These are phyloP conservation scores for Multifurca ochricompacta DNA, from an alignment of 768 basidiomycete species.

Conservation along the genomic window DNA sequence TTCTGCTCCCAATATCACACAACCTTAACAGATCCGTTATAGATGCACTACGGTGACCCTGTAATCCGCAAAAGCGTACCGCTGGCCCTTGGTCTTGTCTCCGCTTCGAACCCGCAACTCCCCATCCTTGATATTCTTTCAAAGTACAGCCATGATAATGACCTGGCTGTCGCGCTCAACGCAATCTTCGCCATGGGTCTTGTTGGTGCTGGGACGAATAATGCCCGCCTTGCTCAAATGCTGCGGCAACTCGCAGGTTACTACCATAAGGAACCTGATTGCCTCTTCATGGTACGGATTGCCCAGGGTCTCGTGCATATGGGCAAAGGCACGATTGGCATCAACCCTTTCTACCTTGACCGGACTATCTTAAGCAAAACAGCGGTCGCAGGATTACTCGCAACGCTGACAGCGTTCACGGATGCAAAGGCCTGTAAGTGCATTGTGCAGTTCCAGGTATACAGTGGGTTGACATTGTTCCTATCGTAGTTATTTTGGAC, in stretches of 20 bases:
- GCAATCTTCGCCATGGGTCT: slow-evolving; percentile 99
- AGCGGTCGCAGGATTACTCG: slow-evolving; percentile 83
- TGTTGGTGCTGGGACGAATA: slow-evolving; percentile 97
- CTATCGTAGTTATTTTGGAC: slow-evolving; percentile 70
- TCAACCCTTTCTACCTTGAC: slow-evolving; percentile 96
- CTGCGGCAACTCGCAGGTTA: slow-evolving; percentile 94
- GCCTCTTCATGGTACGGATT: slow-evolving; percentile 91
- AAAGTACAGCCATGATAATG: slow-evolving; percentile 98
- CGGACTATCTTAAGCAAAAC: slow-evolving; percentile 83
- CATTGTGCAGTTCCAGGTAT: neutral
- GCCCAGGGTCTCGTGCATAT: slow-evolving; percentile 97
- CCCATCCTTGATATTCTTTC: slow-evolving; percentile 94
- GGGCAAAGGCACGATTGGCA: slow-evolving; percentile 97
- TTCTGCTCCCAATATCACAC: slow-evolving; percentile 19
- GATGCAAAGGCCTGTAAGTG: slow-evolving; percentile 88
- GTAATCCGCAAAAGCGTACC: slow-evolving; percentile 88
- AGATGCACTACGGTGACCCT: slow-evolving; percentile 99
- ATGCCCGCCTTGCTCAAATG: slow-evolving; percentile 96
- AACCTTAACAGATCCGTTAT: slow-evolving; percentile 1
- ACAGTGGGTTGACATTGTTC: neutral
- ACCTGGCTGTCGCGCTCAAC: slow-evolving; percentile 92
- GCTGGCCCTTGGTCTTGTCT: slow-evolving; percentile 90
- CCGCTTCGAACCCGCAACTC: slow-evolving; percentile 92
- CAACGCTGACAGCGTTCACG: slow-evolving; percentile 86
- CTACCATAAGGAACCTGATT: slow-evolving; percentile 96